phyloP scores from a whole-genome alignment of 495 filamentous ascomycete species.

The Lindgomyces ingoldianus region DNA sequence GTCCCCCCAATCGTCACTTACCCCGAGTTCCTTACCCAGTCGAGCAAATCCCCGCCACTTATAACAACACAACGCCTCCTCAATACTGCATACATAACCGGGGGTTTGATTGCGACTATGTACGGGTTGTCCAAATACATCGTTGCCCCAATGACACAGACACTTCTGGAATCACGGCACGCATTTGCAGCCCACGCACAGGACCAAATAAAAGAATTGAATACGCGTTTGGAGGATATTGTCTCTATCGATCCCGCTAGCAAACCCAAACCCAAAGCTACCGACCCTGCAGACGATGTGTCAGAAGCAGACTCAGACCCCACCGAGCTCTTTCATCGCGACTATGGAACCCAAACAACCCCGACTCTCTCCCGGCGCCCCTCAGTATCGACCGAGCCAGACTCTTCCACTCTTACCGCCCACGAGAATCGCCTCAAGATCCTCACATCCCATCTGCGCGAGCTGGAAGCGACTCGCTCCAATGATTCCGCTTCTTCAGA shows the following conservation, averaged over 20 bases:
- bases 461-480: constrained; percentile 47
- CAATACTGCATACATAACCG: constrained; percentile 75
- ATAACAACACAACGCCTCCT: constrained; percentile 74
- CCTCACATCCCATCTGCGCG: constrained; percentile 56
- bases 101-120: constrained; percentile 66
- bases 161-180: constrained; percentile 74
- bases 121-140: constrained; percentile 83
- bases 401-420: constrained; percentile 36
- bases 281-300: constrained; percentile 27
- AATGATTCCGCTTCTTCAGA: constrained; percentile 25
- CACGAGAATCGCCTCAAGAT: constrained; percentile 52
- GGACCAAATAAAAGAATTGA: constrained; percentile 66
- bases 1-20: constrained; percentile 93
- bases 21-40: constrained; percentile 81
- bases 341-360: constrained; percentile 84
- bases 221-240: constrained; percentile 68
- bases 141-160: constrained; percentile 78
- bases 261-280: constrained; percentile 34
- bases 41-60: constrained; percentile 70
- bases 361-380: constrained; percentile 49
- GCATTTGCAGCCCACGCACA: constrained; percentile 70
- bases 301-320: constrained; percentile 64
- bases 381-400: constrained; percentile 27
- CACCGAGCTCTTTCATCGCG: constrained; percentile 87
- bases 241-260: constrained; percentile 65